Evolutionary conservation across 352 stramenopile genomes (phyloP).

Genomic region (Globisporangium acanthophoron): DNA sequence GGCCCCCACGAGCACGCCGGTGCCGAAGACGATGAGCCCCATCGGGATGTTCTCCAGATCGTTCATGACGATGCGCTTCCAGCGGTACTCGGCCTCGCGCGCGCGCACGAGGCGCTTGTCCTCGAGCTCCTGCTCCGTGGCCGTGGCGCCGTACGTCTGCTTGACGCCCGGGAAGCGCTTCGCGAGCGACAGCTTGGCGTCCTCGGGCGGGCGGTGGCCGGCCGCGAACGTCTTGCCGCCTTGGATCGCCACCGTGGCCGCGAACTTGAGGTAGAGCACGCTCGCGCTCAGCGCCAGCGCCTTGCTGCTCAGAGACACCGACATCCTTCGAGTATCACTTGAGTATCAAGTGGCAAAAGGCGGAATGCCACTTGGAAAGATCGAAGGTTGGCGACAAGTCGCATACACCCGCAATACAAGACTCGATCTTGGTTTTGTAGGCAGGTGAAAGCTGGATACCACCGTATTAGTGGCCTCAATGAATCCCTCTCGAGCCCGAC

Average conservation of each 20-base stretch:
- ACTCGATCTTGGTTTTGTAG: too few species aligned
- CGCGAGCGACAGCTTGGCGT: slow-evolving; percentile 14
- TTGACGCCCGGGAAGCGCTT: slow-evolving; percentile 14
- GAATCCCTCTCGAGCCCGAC: too few species aligned
- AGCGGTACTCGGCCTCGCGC: slow-evolving; percentile 27
- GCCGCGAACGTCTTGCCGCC: slow-evolving; percentile 29
- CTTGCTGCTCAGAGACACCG: slow-evolving; percentile 24
- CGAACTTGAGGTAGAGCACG: slow-evolving; percentile 30
- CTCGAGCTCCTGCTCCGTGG: slow-evolving; percentile 4
- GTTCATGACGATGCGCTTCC: slow-evolving; percentile 44
- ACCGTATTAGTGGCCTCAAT: too few species aligned
- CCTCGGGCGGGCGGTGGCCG: slow-evolving; percentile 24
- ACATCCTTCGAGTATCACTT: background rate
- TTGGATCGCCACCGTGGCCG: slow-evolving; percentile 25
- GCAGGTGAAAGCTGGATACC: too few species aligned
- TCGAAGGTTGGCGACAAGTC: too few species aligned
- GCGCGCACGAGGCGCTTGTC: slow-evolving; percentile 13
- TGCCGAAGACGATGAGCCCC: slow-evolving; percentile 30
- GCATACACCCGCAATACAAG: too few species aligned
- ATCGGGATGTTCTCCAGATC: slow-evolving; percentile 50
- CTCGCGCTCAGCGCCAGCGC: slow-evolving; percentile 25
- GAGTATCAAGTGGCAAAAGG: too few species aligned
- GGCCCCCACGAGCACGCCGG: slow-evolving; percentile 21
- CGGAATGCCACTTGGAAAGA: too few species aligned
- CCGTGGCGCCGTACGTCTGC: slow-evolving; percentile 18